A percentile compares a stretch with the other conserved stretches of the same genome.
phyloP scores from a whole-genome alignment of 2,329 filamentous ascomycete genomes.

The Colletotrichum sp. region DNA sequence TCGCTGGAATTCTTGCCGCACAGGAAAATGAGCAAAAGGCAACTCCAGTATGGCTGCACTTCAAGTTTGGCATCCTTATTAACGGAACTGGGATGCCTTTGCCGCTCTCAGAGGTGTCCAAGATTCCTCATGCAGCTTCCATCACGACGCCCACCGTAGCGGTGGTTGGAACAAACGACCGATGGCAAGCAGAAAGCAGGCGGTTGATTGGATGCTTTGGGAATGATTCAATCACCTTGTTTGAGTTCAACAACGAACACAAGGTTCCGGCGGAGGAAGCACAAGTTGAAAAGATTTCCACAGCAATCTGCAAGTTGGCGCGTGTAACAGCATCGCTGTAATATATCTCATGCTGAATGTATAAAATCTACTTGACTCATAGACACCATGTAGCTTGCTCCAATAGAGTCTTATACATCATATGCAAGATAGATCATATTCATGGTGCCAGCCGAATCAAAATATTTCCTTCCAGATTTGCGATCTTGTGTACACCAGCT shows the following conservation, averaged over 20 bases:
- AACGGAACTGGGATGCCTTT: neutral
- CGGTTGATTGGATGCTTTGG: neutral
- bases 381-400: too few species aligned
- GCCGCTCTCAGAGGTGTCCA: neutral
- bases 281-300: neutral
- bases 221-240: neutral
- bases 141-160: neutral
- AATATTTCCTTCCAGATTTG: neutral
- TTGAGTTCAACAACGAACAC: conserved; percentile 1
- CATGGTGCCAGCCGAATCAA: neutral
- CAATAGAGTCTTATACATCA: neutral
- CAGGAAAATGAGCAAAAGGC: neutral
- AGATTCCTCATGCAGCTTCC: neutral
- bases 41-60: neutral
- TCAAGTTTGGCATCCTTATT: neutral
- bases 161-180: neutral
- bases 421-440: neutral
- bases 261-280: neutral
- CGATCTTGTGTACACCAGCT: neutral
- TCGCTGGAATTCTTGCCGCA: neutral
- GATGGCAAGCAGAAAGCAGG: neutral
- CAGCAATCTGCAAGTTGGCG: neutral
- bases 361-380: neutral
- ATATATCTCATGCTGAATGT: neutral
- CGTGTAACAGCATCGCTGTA: neutral